Conservation (phyloP, 176 grass and related monocot species). For the Phyllostachys edulis region DNA sequence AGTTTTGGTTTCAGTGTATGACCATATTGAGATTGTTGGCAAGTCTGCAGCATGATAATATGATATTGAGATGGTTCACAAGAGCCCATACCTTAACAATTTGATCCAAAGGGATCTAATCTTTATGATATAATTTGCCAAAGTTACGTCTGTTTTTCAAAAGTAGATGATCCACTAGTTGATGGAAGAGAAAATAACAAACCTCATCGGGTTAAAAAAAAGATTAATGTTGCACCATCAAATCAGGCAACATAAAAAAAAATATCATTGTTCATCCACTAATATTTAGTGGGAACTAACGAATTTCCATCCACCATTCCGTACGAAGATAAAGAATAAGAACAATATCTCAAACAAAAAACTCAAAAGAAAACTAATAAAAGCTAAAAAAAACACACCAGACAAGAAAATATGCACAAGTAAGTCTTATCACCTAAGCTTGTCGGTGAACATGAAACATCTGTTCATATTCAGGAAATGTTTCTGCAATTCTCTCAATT, state of each 20-base stretch:
- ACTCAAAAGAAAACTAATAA: neutral
- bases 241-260: neutral
- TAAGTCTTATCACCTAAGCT: slow-evolving; percentile 10
- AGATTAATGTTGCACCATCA: neutral
- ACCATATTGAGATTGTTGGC: too few species aligned
- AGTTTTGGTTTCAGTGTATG: too few species aligned
- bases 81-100: too few species aligned
- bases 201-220: too few species aligned
- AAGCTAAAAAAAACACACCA: neutral
- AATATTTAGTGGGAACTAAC: neutral
- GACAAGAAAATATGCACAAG: neutral
- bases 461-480: slow-evolving; percentile 59
- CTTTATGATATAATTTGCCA: too few species aligned
- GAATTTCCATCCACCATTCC: neutral
- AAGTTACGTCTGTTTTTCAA: too few species aligned
- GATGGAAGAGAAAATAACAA: neutral
- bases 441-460: slow-evolving; percentile 31
- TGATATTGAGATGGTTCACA: too few species aligned
- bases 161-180: neutral
- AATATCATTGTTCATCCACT: slow-evolving; percentile 19
- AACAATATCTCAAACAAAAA: neutral
- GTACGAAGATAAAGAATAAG: neutral
- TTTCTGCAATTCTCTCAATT: slow-evolving; percentile 35
- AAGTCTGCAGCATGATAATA: too few species aligned
- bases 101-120: too few species aligned